Conservation (phyloP, 805 yeast genomes). For the Starmerella stellata region DNA sequence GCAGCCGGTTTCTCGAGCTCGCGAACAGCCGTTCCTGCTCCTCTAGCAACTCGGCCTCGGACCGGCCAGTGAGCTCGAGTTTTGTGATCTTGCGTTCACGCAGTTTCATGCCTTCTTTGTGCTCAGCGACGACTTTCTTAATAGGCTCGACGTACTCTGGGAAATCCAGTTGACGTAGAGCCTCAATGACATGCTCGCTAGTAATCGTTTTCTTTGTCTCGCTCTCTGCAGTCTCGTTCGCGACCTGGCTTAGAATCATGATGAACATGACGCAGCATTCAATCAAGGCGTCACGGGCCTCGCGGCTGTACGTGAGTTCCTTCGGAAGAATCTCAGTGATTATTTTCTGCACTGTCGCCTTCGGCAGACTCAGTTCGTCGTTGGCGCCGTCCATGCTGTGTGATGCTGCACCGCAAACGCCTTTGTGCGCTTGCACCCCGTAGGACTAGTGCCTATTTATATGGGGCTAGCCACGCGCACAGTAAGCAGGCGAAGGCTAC, state of each 20-base stretch:
- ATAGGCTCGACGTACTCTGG: slow-evolving; percentile 67
- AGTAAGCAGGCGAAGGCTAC: not conserved
- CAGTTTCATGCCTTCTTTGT: slow-evolving; percentile 67
- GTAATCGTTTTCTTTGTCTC: slow-evolving; percentile 94
- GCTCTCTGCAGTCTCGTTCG: slow-evolving; percentile 88
- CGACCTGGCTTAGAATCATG: slow-evolving; percentile 83
- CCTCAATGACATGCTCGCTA: slow-evolving; percentile 85
- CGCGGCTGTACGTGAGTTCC: slow-evolving; percentile 78
- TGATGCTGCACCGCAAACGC: not conserved
- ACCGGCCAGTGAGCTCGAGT: slow-evolving; percentile 76
- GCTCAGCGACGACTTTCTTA: slow-evolving; percentile 62
- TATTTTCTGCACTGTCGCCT: slow-evolving; percentile 89
- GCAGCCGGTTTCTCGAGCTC: slow-evolving; percentile 16
- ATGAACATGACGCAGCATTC: slow-evolving; percentile 93
- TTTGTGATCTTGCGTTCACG: slow-evolving; percentile 84
- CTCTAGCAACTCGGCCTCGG: slow-evolving; percentile 77
- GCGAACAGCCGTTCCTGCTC: slow-evolving; percentile 86
- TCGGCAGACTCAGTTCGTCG: slow-evolving; percentile 25
- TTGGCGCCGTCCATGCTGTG: slow-evolving; percentile 10
- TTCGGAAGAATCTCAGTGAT: slow-evolving; percentile 74
- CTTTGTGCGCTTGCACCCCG: no score
- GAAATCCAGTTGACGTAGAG: slow-evolving; percentile 74
- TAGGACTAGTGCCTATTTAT: not conserved
- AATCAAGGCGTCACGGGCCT: slow-evolving; percentile 84
- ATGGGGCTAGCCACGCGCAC: not conserved